Percentiles rank a stretch among this genome's conserved stretches.
Conservation (phyloP, 1,284 basidiomycete genomes). For the Heterobasidion parviporum region DNA sequence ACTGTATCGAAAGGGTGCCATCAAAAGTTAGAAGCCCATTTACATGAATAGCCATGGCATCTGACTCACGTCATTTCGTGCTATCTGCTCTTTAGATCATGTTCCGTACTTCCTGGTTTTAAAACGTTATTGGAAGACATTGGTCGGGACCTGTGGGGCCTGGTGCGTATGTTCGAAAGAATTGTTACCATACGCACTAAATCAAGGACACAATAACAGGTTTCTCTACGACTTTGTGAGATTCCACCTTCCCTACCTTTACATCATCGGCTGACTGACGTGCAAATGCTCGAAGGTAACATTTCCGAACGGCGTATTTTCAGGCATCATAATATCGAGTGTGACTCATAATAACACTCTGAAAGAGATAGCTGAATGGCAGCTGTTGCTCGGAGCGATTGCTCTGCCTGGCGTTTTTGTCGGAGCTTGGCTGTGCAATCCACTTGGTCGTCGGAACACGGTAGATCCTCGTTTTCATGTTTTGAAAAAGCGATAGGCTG, state of each 20-base stretch:
- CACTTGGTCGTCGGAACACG: constrained; percentile 54
- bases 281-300: constrained; percentile 33
- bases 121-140: constrained; percentile 59
- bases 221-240: constrained; percentile 69
- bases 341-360: constrained; percentile 47
- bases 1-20: constrained; percentile 58
- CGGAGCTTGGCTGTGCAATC: constrained; percentile 58
- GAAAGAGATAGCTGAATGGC: constrained; percentile 60
- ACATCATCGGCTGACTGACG: background rate
- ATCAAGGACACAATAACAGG: constrained; percentile 26
- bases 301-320: constrained; percentile 64
- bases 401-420: constrained; percentile 57
- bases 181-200: background rate
- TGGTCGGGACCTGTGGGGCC: constrained; percentile 66
- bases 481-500: background rate
- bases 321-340: constrained; percentile 56
- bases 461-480: constrained; percentile 23
- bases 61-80: background rate
- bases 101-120: constrained; percentile 60
- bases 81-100: constrained; percentile 24
- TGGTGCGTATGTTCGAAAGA: constrained; percentile 34
- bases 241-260: background rate
- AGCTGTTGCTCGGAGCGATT: constrained; percentile 59
- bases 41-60: background rate
- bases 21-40: constrained; percentile 38